Evolutionary conservation across 1,284 basidiomycete genomes (phyloP).

Genomic region (Fomitopsis pinicola): DNA sequence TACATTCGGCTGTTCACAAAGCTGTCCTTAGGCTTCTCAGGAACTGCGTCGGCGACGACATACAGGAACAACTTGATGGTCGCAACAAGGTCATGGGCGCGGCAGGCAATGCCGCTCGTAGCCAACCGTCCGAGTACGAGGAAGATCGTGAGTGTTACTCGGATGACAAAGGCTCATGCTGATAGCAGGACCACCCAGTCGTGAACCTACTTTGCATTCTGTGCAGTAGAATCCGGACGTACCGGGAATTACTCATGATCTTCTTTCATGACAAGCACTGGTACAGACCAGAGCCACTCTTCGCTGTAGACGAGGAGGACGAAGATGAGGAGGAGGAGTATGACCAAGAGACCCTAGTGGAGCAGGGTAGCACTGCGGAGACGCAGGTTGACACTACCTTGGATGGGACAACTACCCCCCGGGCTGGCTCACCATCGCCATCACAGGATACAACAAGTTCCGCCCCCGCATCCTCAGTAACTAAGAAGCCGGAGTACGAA

Average conservation of each 20-base stretch:
- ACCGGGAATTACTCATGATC: conserved; percentile 89
- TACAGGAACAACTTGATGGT: conserved; percentile 80
- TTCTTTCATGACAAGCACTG: conserved; percentile 93
- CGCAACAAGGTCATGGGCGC: conserved; percentile 76
- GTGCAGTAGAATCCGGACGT: conserved; percentile 86
- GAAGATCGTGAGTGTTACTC: conserved; percentile 62
- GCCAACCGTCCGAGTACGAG: conserved; percentile 79
- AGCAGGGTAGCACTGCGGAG: background rate
- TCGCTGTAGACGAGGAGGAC: conserved; percentile 65
- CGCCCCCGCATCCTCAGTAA: conserved; percentile 36
- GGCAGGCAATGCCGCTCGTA: conserved; percentile 62
- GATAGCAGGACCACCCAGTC: conserved; percentile 39
- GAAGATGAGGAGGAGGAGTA: conserved; percentile 50
- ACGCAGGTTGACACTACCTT: conserved; percentile 21
- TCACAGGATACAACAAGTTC: conserved; percentile 59
- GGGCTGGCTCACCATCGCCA: conserved; percentile 48
- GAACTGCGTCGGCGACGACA: conserved; percentile 86
- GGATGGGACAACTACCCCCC: conserved; percentile 20
- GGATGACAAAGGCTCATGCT: conserved; percentile 2
- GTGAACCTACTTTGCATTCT: conserved; percentile 89
- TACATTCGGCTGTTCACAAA: conserved; percentile 87
- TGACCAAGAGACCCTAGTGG: conserved; percentile 30
- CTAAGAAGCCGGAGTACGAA: conserved; percentile 83
- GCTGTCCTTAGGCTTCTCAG: conserved; percentile 85
- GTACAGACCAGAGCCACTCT: conserved; percentile 68